These are phyloP conservation scores for cucumber (Cucumis sativus) DNA, from an alignment of 306 rosid genomes.

Conservation along the genomic window DNA sequence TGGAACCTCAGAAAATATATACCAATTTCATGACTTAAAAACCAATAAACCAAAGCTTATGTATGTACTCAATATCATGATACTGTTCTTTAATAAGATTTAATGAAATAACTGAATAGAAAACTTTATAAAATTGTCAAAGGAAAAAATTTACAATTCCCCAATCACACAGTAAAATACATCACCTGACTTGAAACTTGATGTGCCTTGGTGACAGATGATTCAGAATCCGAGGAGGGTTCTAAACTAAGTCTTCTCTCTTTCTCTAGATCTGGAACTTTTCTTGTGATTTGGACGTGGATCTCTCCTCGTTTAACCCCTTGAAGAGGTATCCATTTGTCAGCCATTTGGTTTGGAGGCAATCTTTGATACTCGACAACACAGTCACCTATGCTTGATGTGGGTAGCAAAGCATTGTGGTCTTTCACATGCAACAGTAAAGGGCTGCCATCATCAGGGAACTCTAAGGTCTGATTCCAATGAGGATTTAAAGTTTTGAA, in stretches of 20 bases:
- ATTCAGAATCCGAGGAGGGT: slow-evolving; percentile 48
- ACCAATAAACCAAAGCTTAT: neutral
- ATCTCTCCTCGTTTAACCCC: slow-evolving; percentile 85
- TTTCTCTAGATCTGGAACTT: slow-evolving; percentile 57
- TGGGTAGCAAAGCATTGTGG: slow-evolving; percentile 63
- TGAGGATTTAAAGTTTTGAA: slow-evolving; percentile 65
- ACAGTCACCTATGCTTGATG: slow-evolving; percentile 75
- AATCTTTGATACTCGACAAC: slow-evolving; percentile 77
- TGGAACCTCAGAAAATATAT: neutral
- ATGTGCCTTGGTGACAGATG: slow-evolving; percentile 55
- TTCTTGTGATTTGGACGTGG: slow-evolving; percentile 75
- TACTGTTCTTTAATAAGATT: neutral
- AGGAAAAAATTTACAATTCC: neutral
- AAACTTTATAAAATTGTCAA: neutral
- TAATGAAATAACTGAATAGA: neutral
- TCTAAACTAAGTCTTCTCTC: slow-evolving; percentile 29
- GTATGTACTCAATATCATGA: neutral
- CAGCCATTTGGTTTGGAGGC: slow-evolving; percentile 66
- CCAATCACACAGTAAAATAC: neutral
- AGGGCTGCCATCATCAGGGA: slow-evolving; percentile 77
- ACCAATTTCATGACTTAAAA: neutral
- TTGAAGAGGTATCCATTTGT: slow-evolving; percentile 97
- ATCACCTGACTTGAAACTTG: slow-evolving; percentile 65
- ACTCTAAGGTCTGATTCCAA: slow-evolving; percentile 94
- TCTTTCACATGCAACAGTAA: slow-evolving; percentile 68